Conservation (phyloP, 208 protist genomes). For the Leishmania major region DNA sequence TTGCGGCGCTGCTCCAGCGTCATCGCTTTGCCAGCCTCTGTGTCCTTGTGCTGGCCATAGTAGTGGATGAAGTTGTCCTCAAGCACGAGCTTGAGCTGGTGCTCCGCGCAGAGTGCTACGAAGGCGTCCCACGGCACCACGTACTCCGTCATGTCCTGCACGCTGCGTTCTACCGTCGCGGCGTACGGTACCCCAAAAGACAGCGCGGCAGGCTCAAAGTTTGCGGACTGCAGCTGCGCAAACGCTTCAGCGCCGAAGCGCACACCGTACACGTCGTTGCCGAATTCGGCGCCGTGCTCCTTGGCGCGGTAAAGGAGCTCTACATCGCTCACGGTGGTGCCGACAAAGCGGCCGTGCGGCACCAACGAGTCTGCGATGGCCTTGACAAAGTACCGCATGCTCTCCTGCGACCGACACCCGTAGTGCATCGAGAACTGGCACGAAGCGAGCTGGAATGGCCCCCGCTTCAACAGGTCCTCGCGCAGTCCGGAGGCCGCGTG, state of each 20-base stretch:
- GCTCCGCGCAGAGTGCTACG: conserved; percentile 40
- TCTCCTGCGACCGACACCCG: conserved; percentile 48
- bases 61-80: conserved; percentile 56
- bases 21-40: conserved; percentile 38
- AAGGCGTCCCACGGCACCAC: conserved; percentile 73
- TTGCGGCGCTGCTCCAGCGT: conserved; percentile 20
- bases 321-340: conserved; percentile 71
- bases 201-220: conserved; percentile 7
- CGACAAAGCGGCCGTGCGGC: conserved; percentile 66
- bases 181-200: conserved; percentile 68
- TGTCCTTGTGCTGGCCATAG: conserved; percentile 40
- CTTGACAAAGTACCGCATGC: conserved; percentile 51
- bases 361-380: conserved; percentile 43
- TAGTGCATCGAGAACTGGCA: conserved; percentile 91
- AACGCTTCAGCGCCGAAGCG: conserved; percentile 42
- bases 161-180: conserved; percentile 63
- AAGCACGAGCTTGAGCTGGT: conserved; percentile 44
- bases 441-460: conserved; percentile 55
- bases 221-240: conserved; percentile 12
- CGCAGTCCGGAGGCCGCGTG: conserved; percentile 34
- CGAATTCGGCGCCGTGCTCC: conserved; percentile 46
- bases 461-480: conserved; percentile 21
- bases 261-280: conserved; percentile 53
- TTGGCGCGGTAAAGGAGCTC: conserved; percentile 41
- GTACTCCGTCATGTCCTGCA: conserved; percentile 70